Percentiles rank a stretch among this genome's conserved stretches.
Conservation (phyloP, 2,329 filamentous ascomycete genomes). For the Epichloe sibirici region DNA sequence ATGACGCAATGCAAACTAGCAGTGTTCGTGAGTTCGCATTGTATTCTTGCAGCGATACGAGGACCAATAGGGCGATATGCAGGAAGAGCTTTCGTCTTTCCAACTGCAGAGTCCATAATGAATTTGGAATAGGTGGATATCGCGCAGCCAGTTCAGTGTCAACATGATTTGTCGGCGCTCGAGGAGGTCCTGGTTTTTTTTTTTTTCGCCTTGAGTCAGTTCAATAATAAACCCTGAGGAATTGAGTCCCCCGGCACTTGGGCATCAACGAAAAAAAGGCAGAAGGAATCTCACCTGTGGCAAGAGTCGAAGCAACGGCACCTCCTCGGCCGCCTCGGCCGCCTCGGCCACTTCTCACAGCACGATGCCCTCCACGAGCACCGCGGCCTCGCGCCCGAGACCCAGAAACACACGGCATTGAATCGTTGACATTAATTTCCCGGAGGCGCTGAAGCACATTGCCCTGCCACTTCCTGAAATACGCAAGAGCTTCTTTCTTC, state of each 20-base stretch:
- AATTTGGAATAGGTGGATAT: slow-evolving; percentile 48
- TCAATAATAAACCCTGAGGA: background rate
- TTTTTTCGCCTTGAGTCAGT: slow-evolving; percentile 3
- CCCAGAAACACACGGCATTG: slow-evolving; percentile 12
- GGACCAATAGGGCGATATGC: slow-evolving; percentile 57
- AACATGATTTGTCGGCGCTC: slow-evolving; percentile 28
- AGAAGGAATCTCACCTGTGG: slow-evolving; percentile 22
- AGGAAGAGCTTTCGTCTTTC: slow-evolving; percentile 56
- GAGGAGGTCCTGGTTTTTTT: slow-evolving; percentile 25
- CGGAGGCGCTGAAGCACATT: slow-evolving; percentile 57
- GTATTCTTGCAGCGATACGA: slow-evolving; percentile 70
- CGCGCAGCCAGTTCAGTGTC: slow-evolving; percentile 36
- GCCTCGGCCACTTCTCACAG: slow-evolving; percentile 18
- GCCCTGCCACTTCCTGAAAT: slow-evolving; percentile 73
- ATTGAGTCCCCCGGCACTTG: background rate
- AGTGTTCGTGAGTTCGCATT: slow-evolving; percentile 60
- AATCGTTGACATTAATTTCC: slow-evolving; percentile 47
- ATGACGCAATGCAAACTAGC: slow-evolving; percentile 57
- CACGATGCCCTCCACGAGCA: slow-evolving; percentile 11
- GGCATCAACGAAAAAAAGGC: background rate
- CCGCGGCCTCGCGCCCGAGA: slow-evolving; percentile 22
- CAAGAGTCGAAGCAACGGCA: slow-evolving; percentile 17
- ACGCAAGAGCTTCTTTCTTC: slow-evolving; percentile 54
- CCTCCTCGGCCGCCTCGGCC: slow-evolving; percentile 15
- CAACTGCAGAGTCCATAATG: slow-evolving; percentile 45